Base-by-base conservation (phyloP, 208 protist genomes). In the Acanthamoeba castellanii region DNA sequence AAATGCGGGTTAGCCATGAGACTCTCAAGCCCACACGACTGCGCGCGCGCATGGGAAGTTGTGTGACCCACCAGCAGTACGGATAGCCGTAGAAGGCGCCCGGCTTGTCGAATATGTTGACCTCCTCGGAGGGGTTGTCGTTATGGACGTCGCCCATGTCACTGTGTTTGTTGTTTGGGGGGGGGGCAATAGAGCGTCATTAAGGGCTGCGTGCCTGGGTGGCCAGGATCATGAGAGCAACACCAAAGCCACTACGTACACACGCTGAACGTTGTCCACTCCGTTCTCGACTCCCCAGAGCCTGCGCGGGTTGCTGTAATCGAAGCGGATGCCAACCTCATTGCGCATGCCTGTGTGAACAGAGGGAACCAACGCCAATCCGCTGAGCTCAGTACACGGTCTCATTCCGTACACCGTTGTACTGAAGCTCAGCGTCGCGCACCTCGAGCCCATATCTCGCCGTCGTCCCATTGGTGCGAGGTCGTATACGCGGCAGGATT, bases 231-330 rank as follows among this genome's bases (percentile, higher is more conserved):
- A 70, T 9, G 64, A 32, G 22, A 32, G 20, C n/a, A n/a, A 68
- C 3, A 82, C 18, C 18, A 82, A 37, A 82, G 25, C 14, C 9
- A 85, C 42, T 47, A 85, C 30, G 42, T 85, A 85, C 76, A 13
- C 30, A 20, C 84, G 84, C 22, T 32, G 30, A 18, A 91, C 5
- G 32, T 70, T 64, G 25, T 91, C 84, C 22, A 91, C 84, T 20
- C 84, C 84, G 32, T 91, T 91, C 34, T 91, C 84, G 8, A 91
- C 84, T 20, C 84, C 84, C 84, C 84, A 91, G 18, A 91, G 84
- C 18, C 84, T 7, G 18, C 76, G 76, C 13, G 76, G 76, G 11
- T 2, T 50, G 57, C 18, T 47, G 34, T 64, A 42, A 52, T 91
- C 84, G 59, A 91, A 91, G 27, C 59, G 57, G 14, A 91, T 22